Evolutionary conservation across 2,329 filamentous ascomycete species (phyloP), one percentile per base, ranked within the genome.

Genomic region (Alternaria sp.): DNA sequence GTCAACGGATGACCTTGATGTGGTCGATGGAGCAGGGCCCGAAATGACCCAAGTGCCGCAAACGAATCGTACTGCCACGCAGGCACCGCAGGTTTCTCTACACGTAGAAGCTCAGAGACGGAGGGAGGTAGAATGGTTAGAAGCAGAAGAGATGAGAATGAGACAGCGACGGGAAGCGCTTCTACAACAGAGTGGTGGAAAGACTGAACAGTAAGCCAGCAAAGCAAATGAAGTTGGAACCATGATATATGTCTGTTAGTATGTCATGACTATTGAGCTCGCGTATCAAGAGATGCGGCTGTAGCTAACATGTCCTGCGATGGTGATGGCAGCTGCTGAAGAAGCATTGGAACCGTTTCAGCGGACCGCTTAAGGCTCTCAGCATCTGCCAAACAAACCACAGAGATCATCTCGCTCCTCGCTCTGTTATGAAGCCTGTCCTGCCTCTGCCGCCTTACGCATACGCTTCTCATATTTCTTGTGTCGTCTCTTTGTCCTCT

Each of bases 111-210:
- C 54, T 40, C 61, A 58, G 45, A 48, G 54, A 10, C 53, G 38
- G 7, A 43, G 56, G 6, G 54, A 64, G 4, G 45, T 64, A 9
- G 58, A 62, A 18, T 64, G 62, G 58, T 22, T 64, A 32, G 59
- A 64, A 30, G 52, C 28, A 30, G 62, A 62, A 46, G 62, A 64
- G n/a, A 40, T 40, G 3, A 61, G 59, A 3, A 43, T 64, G 16
- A 28, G 62, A n/a, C 54, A 62, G 27, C 30, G 40, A 28, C 18
- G 59, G 32, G 58, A 62, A 27, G 18, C 44, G 30, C 45, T 62
- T 22, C 0, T 49, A 2, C 32, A 56, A 18, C 54, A 56, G 4
- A 12, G 54, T 22, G 30, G 30, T 34, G 46, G 6, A 8, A 25
- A 7, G 22, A 44, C 41, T 22, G 6, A 14, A 43, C 12, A 25